phyloP scores from a whole-genome alignment of 352 stramenopile species.

The Globisporangium cylindrosporum region DNA sequence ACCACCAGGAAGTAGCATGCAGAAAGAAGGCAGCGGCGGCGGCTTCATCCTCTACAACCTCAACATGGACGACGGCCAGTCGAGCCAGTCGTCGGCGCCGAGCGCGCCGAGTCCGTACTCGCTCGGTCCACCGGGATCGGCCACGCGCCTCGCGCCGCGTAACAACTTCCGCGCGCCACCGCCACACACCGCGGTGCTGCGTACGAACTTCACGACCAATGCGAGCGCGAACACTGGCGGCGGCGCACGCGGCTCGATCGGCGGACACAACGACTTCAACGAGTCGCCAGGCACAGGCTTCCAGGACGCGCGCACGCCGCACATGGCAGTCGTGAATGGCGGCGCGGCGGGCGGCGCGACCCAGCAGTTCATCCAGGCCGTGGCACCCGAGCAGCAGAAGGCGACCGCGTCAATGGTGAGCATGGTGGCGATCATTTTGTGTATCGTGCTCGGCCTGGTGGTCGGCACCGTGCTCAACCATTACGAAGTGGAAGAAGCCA shows the following conservation, averaged over 20 bases:
- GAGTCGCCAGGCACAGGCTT: slow-evolving; percentile 48
- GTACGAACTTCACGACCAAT: slow-evolving; percentile 66
- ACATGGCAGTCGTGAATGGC: slow-evolving; percentile 1
- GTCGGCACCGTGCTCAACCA: slow-evolving; percentile 53
- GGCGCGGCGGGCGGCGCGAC: slow-evolving; percentile 13
- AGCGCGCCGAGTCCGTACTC: slow-evolving; percentile 41
- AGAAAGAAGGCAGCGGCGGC: slow-evolving; percentile 13
- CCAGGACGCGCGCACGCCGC: slow-evolving; percentile 53
- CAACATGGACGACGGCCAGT: slow-evolving; percentile 44
- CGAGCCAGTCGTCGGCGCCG: slow-evolving; percentile 30
- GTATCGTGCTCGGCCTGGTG: slow-evolving; percentile 40
- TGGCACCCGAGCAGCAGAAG: slow-evolving; percentile 31
- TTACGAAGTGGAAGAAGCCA: slow-evolving; percentile 38
- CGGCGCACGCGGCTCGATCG: slow-evolving; percentile 15
- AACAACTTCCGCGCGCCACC: slow-evolving; percentile 31
- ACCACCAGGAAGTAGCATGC: slow-evolving; percentile 1
- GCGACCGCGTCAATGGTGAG: slow-evolving; percentile 34
- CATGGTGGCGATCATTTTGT: slow-evolving; percentile 49
- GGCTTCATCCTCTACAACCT: slow-evolving; percentile 43
- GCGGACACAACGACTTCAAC: slow-evolving; percentile 24
- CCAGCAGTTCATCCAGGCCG: slow-evolving; percentile 13
- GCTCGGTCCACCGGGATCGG: slow-evolving; percentile 16
- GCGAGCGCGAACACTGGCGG: slow-evolving; percentile 7
- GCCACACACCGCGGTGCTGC: slow-evolving; percentile 46
- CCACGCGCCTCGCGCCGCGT: slow-evolving; percentile 20